Percentiles rank a stretch among this genome's conserved stretches.
Conservation (phyloP, 1,284 basidiomycete genomes). For the Boletellus deceptivus region DNA sequence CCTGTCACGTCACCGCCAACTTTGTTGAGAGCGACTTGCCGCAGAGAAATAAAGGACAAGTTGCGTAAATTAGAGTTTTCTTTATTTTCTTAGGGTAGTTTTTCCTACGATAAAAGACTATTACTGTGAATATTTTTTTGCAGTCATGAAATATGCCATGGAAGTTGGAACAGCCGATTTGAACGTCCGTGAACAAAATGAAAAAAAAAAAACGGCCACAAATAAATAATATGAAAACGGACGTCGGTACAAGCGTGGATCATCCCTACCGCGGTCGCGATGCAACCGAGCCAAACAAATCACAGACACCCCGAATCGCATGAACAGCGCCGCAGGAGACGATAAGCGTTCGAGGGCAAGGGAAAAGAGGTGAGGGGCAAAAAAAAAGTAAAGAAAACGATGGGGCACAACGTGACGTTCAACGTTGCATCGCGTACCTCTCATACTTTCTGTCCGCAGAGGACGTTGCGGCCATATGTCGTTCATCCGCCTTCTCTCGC, state of each 20-base stretch:
- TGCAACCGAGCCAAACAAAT: constrained; percentile 12
- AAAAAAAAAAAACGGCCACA: not conserved
- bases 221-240: constrained; percentile 21
- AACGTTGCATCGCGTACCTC: constrained; percentile 28
- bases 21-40: too few relatives aligned
- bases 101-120: constrained; percentile 25
- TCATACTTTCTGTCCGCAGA: constrained; percentile 30
- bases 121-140: constrained; percentile 16
- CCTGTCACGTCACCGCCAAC: too few relatives aligned
- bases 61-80: constrained; percentile 14
- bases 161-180: not conserved
- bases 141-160: too few relatives aligned
- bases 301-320: constrained; percentile 7
- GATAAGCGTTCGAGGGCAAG: not conserved
- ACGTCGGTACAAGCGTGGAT: constrained; percentile 3
- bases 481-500: constrained; percentile 42
- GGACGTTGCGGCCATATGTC: constrained; percentile 30
- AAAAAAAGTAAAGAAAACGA: not conserved
- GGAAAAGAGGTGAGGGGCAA: not conserved
- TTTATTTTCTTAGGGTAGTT: too few relatives aligned
- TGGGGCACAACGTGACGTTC: constrained; percentile 6
- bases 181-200: not conserved
- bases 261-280: constrained; percentile 1
- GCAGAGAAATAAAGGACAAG: too few relatives aligned
- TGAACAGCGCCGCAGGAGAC: constrained; percentile 6